Evolutionary conservation across 495 filamentous ascomycete species (phyloP), one percentile per base, ranked within the genome.

Genomic region (Jackrogersella multiformis): DNA sequence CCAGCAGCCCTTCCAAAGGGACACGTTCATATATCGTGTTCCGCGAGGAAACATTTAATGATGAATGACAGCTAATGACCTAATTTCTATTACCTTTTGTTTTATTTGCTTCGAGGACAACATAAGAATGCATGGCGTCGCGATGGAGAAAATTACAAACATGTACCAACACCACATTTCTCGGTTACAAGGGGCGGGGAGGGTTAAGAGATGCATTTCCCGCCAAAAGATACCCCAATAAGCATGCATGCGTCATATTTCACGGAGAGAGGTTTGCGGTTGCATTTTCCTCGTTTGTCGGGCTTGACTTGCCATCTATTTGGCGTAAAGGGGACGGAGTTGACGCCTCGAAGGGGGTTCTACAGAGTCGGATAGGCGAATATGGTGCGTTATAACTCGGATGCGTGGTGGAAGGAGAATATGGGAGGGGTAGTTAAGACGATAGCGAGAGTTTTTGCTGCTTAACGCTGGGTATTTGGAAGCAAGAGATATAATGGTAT

Each of bases 181-280:
- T 45, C 45, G 41, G 34, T 60, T 56, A 51, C 35, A 49, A 52
- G 59, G 54, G 61, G 45, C 46, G 24, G 59, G 32, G 45, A 52
- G 49, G 65, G 53, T 61, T 61, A 58, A 74, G 51, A 15, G 39
- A 54, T 61, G 56, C 36, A 23, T 56, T 72, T 69, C 56, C 48
- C 41, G 49, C 46, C 48, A 67, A 51, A 45, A 65, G 65, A 74
- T 69, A 72, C 69, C 71, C 71, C 68, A 57, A 58, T 53, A 26
- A 69, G 63, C 51, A 62, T 72, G 41, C 62, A 61, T 69, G 48
- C 61, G 64, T 51, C 38, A 51, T 66, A 63, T 61, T 64, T 41
- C 23, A 34, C 13, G 15, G 41, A 46, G 49, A 56, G 15, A 26
- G 26, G 24, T 56, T 57, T 51, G 1, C 44, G 52, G 30, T 18